Evolutionary conservation across 805 yeast genomes (phyloP).

Genomic region (Phaffomyces thermotolerans): DNA sequence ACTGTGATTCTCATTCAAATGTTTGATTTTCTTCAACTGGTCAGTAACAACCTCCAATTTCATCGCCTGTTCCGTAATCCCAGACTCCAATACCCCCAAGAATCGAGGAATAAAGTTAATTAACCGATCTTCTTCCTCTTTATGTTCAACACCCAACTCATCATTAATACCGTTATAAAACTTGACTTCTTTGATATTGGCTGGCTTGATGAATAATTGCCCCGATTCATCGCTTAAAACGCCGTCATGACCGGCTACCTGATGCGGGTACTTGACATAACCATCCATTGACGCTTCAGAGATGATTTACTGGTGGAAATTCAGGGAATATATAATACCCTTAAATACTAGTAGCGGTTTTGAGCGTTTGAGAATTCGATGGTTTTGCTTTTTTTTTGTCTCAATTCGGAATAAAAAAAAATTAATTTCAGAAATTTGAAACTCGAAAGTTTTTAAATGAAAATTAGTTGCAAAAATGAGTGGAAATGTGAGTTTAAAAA

Average conservation of each 20-base stretch:
- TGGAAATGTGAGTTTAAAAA: slow-evolving; percentile 3
- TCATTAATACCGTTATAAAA: slow-evolving; percentile 48
- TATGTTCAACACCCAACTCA: slow-evolving; percentile 1
- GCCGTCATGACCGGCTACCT: slow-evolving; percentile 94
- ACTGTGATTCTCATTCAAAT: neutral
- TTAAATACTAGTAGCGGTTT: too few species aligned
- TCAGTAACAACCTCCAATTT: slow-evolving; percentile 19
- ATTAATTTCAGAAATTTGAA: neutral
- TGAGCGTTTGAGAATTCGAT: neutral
- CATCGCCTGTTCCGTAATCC: slow-evolving; percentile 28
- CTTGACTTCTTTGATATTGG: slow-evolving; percentile 57
- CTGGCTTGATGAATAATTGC: slow-evolving; percentile 63
- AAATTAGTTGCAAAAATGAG: neutral
- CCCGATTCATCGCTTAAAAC: slow-evolving; percentile 58
- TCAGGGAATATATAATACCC: too few species aligned
- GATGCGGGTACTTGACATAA: slow-evolving; percentile 33
- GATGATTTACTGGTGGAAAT: neutral
- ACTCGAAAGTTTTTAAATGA: neutral
- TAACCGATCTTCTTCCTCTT: slow-evolving; percentile 27
- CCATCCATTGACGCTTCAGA: slow-evolving; percentile 1
- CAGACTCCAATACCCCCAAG: slow-evolving; percentile 51
- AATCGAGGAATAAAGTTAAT: slow-evolving; percentile 57
- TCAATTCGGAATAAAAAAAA: neutral
- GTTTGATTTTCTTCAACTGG: slow-evolving; percentile 11
- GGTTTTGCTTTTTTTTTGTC: neutral